Percentiles rank a stretch among this genome's conserved stretches.
Conservation (phyloP, 2,329 filamentous ascomycete species). For the Cyanodermella asteris region DNA sequence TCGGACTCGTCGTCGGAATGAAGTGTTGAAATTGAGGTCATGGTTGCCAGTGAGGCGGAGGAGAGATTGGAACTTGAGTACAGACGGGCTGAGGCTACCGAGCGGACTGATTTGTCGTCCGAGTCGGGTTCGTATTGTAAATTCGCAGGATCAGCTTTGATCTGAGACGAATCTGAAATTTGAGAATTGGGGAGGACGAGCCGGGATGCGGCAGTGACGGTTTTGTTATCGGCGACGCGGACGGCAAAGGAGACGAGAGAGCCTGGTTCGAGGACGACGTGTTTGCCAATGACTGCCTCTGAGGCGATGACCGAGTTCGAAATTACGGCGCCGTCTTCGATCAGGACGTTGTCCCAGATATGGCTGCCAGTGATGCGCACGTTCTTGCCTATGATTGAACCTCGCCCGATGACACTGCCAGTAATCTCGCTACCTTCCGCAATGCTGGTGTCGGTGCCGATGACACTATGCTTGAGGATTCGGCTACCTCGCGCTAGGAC, state of each 20-base stretch:
- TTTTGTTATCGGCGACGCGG: slow-evolving; percentile 40
- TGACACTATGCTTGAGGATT: slow-evolving; percentile 45
- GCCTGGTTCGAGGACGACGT: slow-evolving; percentile 46
- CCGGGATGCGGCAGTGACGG: slow-evolving; percentile 16
- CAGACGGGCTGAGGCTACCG: slow-evolving; percentile 27
- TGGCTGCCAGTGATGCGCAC: slow-evolving; percentile 60
- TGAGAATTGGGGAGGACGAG: slow-evolving; percentile 8
- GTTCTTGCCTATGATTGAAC: slow-evolving; percentile 70
- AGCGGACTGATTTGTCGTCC: slow-evolving; percentile 40
- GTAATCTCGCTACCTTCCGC: slow-evolving; percentile 48
- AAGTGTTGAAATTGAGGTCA: slow-evolving; percentile 43
- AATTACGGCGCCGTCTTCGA: slow-evolving; percentile 54
- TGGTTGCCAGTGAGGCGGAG: slow-evolving; percentile 18
- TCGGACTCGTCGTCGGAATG: slow-evolving; percentile 35
- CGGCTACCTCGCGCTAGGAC: slow-evolving; percentile 49
- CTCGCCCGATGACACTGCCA: slow-evolving; percentile 61
- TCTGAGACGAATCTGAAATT: too few species aligned
- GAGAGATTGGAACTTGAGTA: slow-evolving; percentile 18
- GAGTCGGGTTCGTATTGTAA: slow-evolving; percentile 35
- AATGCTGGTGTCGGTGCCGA: slow-evolving; percentile 57
- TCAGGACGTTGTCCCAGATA: slow-evolving; percentile 65
- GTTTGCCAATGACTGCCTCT: slow-evolving; percentile 47
- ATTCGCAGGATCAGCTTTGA: slow-evolving; percentile 22
- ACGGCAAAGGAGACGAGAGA: slow-evolving; percentile 64
- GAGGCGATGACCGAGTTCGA: slow-evolving; percentile 56